A percentile compares a stretch with the other conserved stretches of the same genome.
These are phyloP conservation scores for Dactylis glomerata DNA, from an alignment of 176 grass and related monocot species.

Conservation along the genomic window DNA sequence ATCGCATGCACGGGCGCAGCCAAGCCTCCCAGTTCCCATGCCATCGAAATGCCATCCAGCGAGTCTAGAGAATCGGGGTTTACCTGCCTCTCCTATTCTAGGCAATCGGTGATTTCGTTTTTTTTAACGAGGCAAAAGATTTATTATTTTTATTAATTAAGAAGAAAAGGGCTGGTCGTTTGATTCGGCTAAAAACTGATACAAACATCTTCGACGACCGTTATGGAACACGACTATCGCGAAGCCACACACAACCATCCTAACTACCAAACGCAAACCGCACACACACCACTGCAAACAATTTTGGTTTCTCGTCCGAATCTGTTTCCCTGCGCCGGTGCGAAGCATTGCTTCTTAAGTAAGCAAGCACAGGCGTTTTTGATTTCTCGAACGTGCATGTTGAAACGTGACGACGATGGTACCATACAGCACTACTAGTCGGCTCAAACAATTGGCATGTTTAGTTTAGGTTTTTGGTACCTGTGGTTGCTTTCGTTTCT, in stretches of 20 bases:
- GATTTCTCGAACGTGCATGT: not conserved
- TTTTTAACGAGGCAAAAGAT: too few species aligned
- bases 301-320: not conserved
- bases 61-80: not conserved
- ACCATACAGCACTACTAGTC: too few species aligned
- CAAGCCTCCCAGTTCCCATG: not conserved
- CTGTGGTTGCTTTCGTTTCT: not conserved
- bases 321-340: not conserved
- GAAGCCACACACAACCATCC: too few species aligned
- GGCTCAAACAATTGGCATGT: not conserved
- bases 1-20: not conserved
- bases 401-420: too few species aligned
- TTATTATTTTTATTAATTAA: too few species aligned
- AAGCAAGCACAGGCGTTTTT: not conserved
- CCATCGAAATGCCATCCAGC: not conserved
- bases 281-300: too few species aligned
- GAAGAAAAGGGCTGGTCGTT: too few species aligned
- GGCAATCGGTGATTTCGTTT: not conserved
- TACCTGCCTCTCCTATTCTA: not conserved
- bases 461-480: not conserved
- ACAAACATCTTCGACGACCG: too few species aligned
- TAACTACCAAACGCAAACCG: too few species aligned
- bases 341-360: slow-evolving; percentile 9
- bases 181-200: too few species aligned
- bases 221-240: too few species aligned